Conservation (phyloP, 192 early-diverging fungal species). For the Coemansia javaensis region DNA sequence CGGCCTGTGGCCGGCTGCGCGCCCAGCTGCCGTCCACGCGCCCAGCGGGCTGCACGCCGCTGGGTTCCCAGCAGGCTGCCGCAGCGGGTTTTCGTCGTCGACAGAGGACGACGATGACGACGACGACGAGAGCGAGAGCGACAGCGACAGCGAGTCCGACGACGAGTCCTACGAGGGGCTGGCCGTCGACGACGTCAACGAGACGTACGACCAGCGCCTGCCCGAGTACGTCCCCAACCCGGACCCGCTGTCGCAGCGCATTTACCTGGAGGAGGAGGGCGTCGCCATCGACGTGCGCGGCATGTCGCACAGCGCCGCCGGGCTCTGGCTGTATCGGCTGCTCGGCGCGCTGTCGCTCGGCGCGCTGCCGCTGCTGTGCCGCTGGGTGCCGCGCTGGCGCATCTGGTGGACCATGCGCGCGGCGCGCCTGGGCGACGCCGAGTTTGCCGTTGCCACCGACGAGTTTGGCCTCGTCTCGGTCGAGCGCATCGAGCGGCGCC, state of each 20-base stretch:
- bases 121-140: slow-evolving; percentile 12
- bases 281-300: slow-evolving; percentile 55
- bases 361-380: slow-evolving; percentile 66
- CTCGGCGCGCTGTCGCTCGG: slow-evolving; percentile 66
- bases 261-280: slow-evolving; percentile 70
- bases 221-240: slow-evolving; percentile 46
- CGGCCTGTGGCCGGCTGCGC: background rate
- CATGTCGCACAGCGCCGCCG: slow-evolving; percentile 51
- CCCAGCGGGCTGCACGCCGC: slow-evolving; percentile 25
- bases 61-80: slow-evolving; percentile 9
- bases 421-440: slow-evolving; percentile 67
- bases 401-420: slow-evolving; percentile 62
- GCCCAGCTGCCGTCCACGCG: slow-evolving; percentile 5
- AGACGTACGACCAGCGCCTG: slow-evolving; percentile 46
- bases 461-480: slow-evolving; percentile 61
- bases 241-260: slow-evolving; percentile 40
- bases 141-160: no score
- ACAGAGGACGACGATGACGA: slow-evolving; percentile 15
- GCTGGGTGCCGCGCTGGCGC: slow-evolving; percentile 80
- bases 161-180: slow-evolving; percentile 44
- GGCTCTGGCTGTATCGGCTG: slow-evolving; percentile 59
- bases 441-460: slow-evolving; percentile 65
- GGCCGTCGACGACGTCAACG: slow-evolving; percentile 50
- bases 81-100: slow-evolving; percentile 10
- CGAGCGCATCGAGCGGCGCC: slow-evolving; percentile 52